phyloP scores from a whole-genome alignment of 2,329 filamentous ascomycete species.

The Knufia fluminis region DNA sequence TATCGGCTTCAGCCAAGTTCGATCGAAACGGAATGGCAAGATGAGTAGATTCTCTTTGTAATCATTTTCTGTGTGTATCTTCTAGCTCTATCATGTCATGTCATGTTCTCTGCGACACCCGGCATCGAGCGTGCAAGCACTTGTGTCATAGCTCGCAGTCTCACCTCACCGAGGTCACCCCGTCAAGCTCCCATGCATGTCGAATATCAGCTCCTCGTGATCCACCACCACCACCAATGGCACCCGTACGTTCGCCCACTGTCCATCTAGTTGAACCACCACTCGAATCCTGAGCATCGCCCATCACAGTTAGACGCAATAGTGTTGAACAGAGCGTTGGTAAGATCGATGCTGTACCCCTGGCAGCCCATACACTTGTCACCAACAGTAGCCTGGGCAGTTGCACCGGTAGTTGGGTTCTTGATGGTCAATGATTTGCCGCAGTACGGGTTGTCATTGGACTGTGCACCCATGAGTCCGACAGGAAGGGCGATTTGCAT shows the following conservation, averaged over 20 bases:
- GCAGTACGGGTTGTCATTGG: constrained; percentile 63
- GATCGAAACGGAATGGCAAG: no score
- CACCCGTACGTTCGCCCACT: background rate
- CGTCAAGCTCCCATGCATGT: no score
- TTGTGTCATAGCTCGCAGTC: no score
- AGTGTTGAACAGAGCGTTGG: constrained; percentile 30
- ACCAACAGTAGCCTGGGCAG: constrained; percentile 49
- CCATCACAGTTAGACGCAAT: constrained; percentile 30
- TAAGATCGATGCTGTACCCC: constrained; percentile 23
- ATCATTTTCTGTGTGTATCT: no score
- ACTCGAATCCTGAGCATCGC: constrained; percentile 34
- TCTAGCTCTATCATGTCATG: no score
- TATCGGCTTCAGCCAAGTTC: no score
- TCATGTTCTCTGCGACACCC: no score
- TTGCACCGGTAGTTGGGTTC: constrained; percentile 43
- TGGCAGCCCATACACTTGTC: constrained; percentile 71
- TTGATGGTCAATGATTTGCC: constrained; percentile 58
- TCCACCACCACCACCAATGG: no score
- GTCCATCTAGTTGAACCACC: constrained; percentile 29
- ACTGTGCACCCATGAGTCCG: constrained; percentile 52
- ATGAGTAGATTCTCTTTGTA: no score
- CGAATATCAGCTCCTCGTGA: no score
- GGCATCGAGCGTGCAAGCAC: no score
- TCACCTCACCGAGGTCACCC: no score
- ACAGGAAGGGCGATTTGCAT: constrained; percentile 62